Percentiles rank a stretch among this genome's conserved stretches.
Evolutionary conservation across 2,329 filamentous ascomycete genomes (phyloP).

Genomic region (Pseudogymnoascus sp.): DNA sequence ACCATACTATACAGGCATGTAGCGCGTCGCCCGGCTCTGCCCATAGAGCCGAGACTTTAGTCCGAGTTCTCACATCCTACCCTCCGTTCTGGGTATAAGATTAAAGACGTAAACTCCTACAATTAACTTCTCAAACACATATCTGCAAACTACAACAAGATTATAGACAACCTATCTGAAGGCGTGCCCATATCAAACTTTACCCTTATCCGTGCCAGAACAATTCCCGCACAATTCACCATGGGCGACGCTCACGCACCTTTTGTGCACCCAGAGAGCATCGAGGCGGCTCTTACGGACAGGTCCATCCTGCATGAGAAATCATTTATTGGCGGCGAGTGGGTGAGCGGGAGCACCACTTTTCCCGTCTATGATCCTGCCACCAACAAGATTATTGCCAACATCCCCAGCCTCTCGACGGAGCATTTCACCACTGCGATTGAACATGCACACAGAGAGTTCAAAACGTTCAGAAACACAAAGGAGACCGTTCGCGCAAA

Average conservation of each 20-base stretch:
- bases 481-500: background rate
- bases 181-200: background rate
- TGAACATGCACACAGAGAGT: constrained; percentile 25
- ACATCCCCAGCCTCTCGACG: background rate
- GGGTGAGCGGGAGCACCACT: background rate
- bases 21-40: too few species aligned
- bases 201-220: background rate
- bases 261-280: background rate
- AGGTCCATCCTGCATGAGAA: background rate
- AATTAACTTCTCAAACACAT: background rate
- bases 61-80: too few species aligned
- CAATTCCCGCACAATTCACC: background rate
- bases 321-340: background rate
- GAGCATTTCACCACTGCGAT: background rate
- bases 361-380: background rate
- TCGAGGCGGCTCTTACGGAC: background rate
- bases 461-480: background rate
- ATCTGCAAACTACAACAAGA: background rate
- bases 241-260: background rate
- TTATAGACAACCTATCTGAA: background rate
- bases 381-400: background rate
- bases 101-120: too few species aligned
- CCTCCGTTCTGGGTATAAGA: too few species aligned
- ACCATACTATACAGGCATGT: too few species aligned
- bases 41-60: too few species aligned